Evolutionary conservation across 495 filamentous ascomycete genomes (phyloP).

Genomic region (Neurospora terricola): DNA sequence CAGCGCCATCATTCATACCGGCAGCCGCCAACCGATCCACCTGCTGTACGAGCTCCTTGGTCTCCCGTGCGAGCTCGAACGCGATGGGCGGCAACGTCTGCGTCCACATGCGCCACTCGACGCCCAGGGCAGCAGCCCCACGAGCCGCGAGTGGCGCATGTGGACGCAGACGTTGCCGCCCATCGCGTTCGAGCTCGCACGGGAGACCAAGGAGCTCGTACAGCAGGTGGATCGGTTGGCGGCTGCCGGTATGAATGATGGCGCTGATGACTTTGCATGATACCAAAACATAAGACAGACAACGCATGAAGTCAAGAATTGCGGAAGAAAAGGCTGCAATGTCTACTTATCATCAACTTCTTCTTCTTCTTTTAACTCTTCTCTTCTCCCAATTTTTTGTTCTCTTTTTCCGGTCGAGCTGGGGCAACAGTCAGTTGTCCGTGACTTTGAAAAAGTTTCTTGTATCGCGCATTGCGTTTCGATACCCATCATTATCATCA

Average conservation of each 20-base stretch:
- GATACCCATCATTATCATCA: conserved; percentile 21
- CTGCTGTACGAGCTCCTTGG: conserved; percentile 56
- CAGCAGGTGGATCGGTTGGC: conserved; percentile 32
- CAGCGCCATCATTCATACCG: conserved; percentile 20
- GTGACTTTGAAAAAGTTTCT: neutral
- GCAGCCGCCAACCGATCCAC: conserved; percentile 27
- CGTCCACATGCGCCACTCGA: conserved; percentile 53
- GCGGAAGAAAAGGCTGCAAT: neutral
- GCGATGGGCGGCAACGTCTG: conserved; percentile 71
- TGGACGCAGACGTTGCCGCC: conserved; percentile 66
- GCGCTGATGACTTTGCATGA: conserved; percentile 36
- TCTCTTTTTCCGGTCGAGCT: neutral
- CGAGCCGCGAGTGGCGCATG: conserved; percentile 45
- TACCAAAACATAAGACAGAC: neutral
- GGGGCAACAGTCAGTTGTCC: neutral
- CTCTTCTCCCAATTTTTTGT: neutral
- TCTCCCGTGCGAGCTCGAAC: conserved; percentile 77
- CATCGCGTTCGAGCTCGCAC: conserved; percentile 78
- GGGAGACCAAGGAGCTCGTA: conserved; percentile 69
- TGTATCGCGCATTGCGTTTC: conserved; percentile 6
- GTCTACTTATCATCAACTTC: neutral
- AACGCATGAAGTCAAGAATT: neutral
- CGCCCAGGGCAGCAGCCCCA: conserved; percentile 33
- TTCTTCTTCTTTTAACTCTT: neutral
- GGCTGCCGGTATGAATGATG: conserved; percentile 16